Conservation (phyloP, 2,329 filamentous ascomycete species). For the Colletotrichum zoysiae region DNA sequence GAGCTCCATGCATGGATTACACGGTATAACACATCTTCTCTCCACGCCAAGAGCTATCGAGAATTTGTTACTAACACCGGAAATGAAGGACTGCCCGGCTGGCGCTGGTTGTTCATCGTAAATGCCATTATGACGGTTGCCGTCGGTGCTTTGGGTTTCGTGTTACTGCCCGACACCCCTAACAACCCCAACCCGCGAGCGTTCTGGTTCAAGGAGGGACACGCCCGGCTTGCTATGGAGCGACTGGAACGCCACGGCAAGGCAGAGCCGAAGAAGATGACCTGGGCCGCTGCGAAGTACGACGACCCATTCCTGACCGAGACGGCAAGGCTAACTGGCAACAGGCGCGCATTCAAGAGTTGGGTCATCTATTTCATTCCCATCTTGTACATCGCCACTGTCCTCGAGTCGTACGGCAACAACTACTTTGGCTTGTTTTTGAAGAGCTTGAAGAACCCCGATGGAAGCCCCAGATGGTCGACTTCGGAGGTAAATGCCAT, state of each 20-base stretch:
- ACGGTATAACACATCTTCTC: conserved; percentile 7
- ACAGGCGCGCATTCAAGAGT: conserved; percentile 36
- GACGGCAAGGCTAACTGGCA: background rate
- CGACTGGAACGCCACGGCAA: conserved; percentile 36
- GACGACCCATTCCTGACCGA: conserved; percentile 12
- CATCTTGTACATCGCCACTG: conserved; percentile 34
- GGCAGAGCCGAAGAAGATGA: conserved; percentile 45
- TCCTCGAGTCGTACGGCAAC: conserved; percentile 34
- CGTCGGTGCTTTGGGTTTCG: conserved; percentile 41
- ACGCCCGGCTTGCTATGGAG: conserved; percentile 37
- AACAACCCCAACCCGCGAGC: conserved; percentile 45
- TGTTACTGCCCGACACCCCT: conserved; percentile 40
- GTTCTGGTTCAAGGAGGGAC: conserved; percentile 37
- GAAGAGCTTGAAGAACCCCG: conserved; percentile 37
- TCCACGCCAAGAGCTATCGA: conserved; percentile 48
- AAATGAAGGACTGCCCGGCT: conserved; percentile 53
- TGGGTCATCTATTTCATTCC: conserved; percentile 40
- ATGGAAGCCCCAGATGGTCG: conserved; percentile 40
- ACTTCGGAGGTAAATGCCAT: conserved; percentile 36
- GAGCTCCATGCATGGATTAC: conserved; percentile 38
- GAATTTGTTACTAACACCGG: conserved; percentile 62
- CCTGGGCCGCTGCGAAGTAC: conserved; percentile 45
- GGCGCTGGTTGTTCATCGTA: conserved; percentile 57
- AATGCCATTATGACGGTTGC: conserved; percentile 49
- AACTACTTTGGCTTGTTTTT: conserved; percentile 38